Percentiles rank a stretch among this genome's conserved stretches.
These are phyloP conservation scores for Talaromyces sp. DNA, from an alignment of 2,329 filamentous ascomycete genomes.

Conservation along the genomic window DNA sequence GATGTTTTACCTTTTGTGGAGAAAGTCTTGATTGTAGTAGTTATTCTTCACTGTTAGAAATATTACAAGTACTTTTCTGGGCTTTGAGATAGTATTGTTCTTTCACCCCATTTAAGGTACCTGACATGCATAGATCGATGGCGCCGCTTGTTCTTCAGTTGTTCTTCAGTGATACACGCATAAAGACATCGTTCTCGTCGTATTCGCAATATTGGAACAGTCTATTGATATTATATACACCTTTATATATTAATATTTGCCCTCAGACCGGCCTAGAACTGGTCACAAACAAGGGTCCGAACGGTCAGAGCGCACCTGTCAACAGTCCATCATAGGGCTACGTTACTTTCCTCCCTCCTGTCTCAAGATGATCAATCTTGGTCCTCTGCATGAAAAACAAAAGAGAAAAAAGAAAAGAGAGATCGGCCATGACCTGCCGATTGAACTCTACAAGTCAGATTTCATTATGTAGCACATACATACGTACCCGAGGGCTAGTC, in stretches of 20 bases:
- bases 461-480: neutral
- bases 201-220: neutral
- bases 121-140: neutral
- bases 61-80: neutral
- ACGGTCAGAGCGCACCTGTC: slow-evolving; percentile 2
- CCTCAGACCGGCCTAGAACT: slow-evolving; percentile 6
- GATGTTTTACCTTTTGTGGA: neutral
- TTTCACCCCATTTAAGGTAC: too few relatives aligned
- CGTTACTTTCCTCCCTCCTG: neutral
- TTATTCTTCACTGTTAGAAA: neutral
- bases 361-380: neutral
- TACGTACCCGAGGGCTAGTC: neutral
- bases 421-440: neutral
- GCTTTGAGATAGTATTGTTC: too few relatives aligned
- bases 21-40: neutral
- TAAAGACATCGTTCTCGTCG: neutral
- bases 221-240: neutral
- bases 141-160: neutral
- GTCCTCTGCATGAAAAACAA: neutral
- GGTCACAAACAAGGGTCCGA: neutral
- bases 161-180: neutral
- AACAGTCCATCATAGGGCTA: slow-evolving; percentile 7
- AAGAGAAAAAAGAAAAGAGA: neutral
- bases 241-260: neutral
- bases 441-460: neutral